Conservation (phyloP, 2,329 filamentous ascomycete genomes). For the Arthrobotrys pseudoclavata region DNA sequence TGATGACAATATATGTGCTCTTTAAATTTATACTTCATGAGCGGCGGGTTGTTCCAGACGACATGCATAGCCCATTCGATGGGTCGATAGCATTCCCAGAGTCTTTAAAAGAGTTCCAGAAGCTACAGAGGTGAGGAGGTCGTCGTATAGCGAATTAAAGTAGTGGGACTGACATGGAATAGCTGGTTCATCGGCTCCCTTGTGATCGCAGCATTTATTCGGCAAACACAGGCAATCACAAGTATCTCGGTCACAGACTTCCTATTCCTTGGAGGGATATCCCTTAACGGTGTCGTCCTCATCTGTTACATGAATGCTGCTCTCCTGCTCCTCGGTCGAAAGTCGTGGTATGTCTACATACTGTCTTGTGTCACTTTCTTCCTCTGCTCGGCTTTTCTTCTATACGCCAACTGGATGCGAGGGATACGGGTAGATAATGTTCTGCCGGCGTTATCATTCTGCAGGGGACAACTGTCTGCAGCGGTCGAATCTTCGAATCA, state of each 20-base stretch:
- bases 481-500: slow-evolving; percentile 9
- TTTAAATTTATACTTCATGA: slow-evolving; percentile 50
- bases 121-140: slow-evolving; percentile 43
- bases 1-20: slow-evolving; percentile 56
- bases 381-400: slow-evolving; percentile 49
- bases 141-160: too few relatives aligned
- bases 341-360: slow-evolving; percentile 58
- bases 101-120: slow-evolving; percentile 51
- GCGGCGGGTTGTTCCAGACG: slow-evolving; percentile 31
- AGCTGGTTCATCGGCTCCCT: slow-evolving; percentile 58
- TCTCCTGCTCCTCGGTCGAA: slow-evolving; percentile 50
- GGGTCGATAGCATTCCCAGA: slow-evolving; percentile 52
- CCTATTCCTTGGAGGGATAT: slow-evolving; percentile 54
- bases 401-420: slow-evolving; percentile 46
- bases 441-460: slow-evolving; percentile 40
- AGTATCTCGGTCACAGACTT: slow-evolving; percentile 57
- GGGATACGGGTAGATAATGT: slow-evolving; percentile 39
- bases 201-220: slow-evolving; percentile 56
- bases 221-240: slow-evolving; percentile 32
- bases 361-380: slow-evolving; percentile 48
- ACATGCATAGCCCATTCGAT: slow-evolving; percentile 47
- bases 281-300: slow-evolving; percentile 49
- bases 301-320: slow-evolving; percentile 56
- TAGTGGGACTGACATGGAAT: background rate
- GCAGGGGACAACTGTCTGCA: slow-evolving; percentile 17